A percentile compares a stretch with the other conserved stretches of the same genome.
Conservation (phyloP, 805 yeast species). For the Lachancea cidri region DNA sequence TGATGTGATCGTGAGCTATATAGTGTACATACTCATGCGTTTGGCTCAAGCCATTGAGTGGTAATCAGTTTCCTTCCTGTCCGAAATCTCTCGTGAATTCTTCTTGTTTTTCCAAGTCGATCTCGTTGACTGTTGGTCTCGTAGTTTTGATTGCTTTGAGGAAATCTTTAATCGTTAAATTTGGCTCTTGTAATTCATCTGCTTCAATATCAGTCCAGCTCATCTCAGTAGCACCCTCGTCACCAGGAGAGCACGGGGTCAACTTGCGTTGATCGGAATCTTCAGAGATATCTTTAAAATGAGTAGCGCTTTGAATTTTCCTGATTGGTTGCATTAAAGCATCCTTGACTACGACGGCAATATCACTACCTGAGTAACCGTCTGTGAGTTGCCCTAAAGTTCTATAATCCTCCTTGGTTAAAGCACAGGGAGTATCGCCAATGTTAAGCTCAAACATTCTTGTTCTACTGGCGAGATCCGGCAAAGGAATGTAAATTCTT, state of each 20-base stretch:
- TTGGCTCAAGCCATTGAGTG: neutral
- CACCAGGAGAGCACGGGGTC: conserved; percentile 99
- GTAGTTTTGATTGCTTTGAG: conserved; percentile 86
- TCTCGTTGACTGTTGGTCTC: conserved; percentile 89
- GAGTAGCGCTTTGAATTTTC: conserved; percentile 93
- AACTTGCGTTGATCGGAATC: conserved; percentile 40
- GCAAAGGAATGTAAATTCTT: conserved; percentile 90
- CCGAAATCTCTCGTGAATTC: conserved; percentile 94
- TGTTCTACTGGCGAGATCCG: conserved; percentile 88
- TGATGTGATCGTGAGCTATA: conserved; percentile 9
- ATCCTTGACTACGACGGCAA: conserved; percentile 93
- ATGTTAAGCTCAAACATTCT: conserved; percentile 93
- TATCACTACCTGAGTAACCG: conserved; percentile 96
- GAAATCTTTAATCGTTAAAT: conserved; percentile 83
- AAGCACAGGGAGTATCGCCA: conserved; percentile 80
- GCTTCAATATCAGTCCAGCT: conserved; percentile 90
- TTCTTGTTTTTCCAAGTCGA: conserved; percentile 75
- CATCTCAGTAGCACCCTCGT: conserved; percentile 75
- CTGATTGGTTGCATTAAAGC: conserved; percentile 98
- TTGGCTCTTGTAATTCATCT: conserved; percentile 87
- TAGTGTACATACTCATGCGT: conserved; percentile 7
- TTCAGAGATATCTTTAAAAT: conserved; percentile 61
- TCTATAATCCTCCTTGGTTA: conserved; percentile 67
- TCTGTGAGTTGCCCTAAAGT: conserved; percentile 88
- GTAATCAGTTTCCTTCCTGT: conserved; percentile 78